These are phyloP conservation scores for Coix lacrymajobi DNA, from an alignment of 176 grass and related monocot species.

Conservation along the genomic window DNA sequence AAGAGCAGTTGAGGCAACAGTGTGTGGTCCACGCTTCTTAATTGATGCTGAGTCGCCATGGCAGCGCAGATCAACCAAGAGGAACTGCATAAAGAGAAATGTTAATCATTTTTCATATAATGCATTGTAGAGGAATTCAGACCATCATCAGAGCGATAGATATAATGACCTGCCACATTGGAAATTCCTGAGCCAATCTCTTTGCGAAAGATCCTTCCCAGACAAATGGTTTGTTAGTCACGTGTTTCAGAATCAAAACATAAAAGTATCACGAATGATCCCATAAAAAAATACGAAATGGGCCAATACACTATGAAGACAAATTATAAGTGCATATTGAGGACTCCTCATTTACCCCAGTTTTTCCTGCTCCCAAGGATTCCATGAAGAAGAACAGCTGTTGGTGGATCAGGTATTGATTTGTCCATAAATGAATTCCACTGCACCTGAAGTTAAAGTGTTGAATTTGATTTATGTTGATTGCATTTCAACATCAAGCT, in stretches of 20 bases:
- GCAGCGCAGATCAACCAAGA: constrained; percentile 97
- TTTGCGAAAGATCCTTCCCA: constrained; percentile 75
- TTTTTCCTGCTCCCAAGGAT: constrained; percentile 96
- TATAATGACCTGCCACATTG: constrained; percentile 84
- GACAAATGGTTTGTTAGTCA: constrained; percentile 15
- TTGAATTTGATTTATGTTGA: neutral
- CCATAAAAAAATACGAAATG: neutral
- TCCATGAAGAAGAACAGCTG: constrained; percentile 93
- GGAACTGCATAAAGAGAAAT: constrained; percentile 57
- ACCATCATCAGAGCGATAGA: constrained; percentile 9
- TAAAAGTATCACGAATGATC: neutral
- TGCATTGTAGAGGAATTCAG: neutral
- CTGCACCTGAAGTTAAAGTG: constrained; percentile 49
- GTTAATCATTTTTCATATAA: neutral
- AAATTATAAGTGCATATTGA: neutral
- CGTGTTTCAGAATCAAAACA: neutral
- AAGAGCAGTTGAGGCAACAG: constrained; percentile 78
- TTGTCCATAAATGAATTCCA: constrained; percentile 99
- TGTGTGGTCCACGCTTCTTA: constrained; percentile 78
- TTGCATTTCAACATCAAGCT: neutral
- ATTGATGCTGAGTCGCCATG: constrained; percentile 79
- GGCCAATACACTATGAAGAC: neutral
- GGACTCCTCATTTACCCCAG: constrained; percentile 64
- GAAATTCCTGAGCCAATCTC: constrained; percentile 96
- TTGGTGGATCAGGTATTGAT: constrained; percentile 92